Base-by-base conservation (phyloP, 2,329 filamentous ascomycete species). In the Pseudocercospora musae region DNA sequence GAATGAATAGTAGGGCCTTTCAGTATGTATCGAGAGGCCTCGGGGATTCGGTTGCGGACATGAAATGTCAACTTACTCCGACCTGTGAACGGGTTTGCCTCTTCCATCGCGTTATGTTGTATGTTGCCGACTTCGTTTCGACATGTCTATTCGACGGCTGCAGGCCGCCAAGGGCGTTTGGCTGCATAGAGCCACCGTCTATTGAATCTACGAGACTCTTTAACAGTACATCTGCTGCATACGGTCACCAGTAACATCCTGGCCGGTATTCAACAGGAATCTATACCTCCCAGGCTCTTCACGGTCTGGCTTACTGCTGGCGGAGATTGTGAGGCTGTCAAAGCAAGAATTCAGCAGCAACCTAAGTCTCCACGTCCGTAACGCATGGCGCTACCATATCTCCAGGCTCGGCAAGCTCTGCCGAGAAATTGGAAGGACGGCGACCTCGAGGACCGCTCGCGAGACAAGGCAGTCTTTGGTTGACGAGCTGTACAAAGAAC, bases 281-380 rank as follows among this genome's bases (percentile, higher is more conserved):
- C 63, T 5, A 57, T 69, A 11, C 66, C 68, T 11, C 66, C 69
- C 6, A 57, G 66, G 18, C 53, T 70, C 4, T 69, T 62, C 56
- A 27, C 33, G 20, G 57, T 65, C 44, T 70, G 69, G 69, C 52
- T 69, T 13, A 60, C 55, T 11, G 65, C 61, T 11, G 57, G 64
- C 29, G 50, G 50, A 6, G 64, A 70, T 8, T 59, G 56, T n/a
- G 46, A 56, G 11, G 64, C 62, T 15, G 57, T 69, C 21, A 31
- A 37, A 31, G 57, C 58, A 18, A 66, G 66, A 9, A 40, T 70
- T 1, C 50, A 49, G 18, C 63, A 66, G 27, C 42, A 58, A n/a
- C n/a, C n/a, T n/a, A n/a, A 15, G 46, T 60, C 40, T 67, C 66
- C 11, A 37, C 49, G 33, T 25, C 37, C 4, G 62, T 62, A 15